These are phyloP conservation scores for Citrus trifoliata DNA, from an alignment of 345 rosid genomes.

Conservation along the genomic window DNA sequence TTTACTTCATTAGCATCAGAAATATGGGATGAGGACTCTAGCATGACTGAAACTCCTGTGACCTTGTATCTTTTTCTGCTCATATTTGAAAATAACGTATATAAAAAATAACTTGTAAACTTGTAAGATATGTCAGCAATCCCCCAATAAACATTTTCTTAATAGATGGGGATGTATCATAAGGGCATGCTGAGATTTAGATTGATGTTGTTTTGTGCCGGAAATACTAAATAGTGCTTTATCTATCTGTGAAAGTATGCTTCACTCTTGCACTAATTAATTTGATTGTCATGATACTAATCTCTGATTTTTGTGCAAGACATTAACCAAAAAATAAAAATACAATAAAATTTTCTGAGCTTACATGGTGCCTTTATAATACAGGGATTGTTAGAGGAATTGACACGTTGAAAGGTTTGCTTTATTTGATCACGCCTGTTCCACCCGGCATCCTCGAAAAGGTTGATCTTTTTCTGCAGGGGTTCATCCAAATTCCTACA, in stretches of 20 bases:
- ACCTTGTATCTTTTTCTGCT: not conserved
- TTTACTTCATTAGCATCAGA: not conserved
- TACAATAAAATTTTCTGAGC: not conserved
- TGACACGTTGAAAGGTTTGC: slow-evolving; percentile 58
- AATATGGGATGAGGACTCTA: not conserved
- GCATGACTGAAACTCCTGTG: not conserved
- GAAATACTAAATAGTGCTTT: not conserved
- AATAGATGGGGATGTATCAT: not conserved
- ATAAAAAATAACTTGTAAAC: not conserved
- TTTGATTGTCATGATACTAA: not conserved
- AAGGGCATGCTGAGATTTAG: not conserved
- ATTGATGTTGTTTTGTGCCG: not conserved
- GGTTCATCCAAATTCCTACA: slow-evolving; percentile 72
- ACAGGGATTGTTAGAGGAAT: slow-evolving; percentile 90
- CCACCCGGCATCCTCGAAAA: slow-evolving; percentile 61
- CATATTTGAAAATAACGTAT: not conserved
- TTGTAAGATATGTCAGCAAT: not conserved
- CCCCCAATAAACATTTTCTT: not conserved
- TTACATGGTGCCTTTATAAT: slow-evolving; percentile 6
- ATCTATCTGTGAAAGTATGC: not conserved
- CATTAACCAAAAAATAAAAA: not conserved
- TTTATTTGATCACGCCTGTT: slow-evolving; percentile 83
- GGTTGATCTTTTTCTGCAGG: slow-evolving; percentile 81
- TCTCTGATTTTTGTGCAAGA: not conserved
- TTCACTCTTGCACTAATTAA: not conserved